A percentile compares a stretch with the other conserved stretches of the same genome.
These are phyloP conservation scores for Mariannaea elegans DNA, from an alignment of 2,329 filamentous ascomycete species.

Conservation along the genomic window DNA sequence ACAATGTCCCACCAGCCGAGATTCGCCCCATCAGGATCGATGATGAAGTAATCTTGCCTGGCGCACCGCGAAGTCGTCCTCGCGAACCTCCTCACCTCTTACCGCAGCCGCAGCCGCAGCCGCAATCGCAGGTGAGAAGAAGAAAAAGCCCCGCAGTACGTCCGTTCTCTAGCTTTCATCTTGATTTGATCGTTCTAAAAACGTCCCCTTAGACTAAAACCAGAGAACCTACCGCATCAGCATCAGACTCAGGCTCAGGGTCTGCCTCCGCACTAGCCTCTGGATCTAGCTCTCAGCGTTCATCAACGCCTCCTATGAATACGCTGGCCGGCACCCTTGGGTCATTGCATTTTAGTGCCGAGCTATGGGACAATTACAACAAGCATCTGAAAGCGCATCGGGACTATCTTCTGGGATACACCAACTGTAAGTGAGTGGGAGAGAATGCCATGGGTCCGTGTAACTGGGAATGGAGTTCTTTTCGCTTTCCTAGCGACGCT, in stretches of 20 bases:
- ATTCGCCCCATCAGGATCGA: background rate
- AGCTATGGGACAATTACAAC: background rate
- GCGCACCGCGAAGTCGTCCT: background rate
- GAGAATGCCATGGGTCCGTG: background rate
- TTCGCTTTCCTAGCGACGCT: background rate
- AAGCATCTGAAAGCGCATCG: background rate
- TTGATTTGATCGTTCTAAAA: too few species aligned
- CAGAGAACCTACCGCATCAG: too few species aligned
- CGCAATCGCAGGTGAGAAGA: too few species aligned
- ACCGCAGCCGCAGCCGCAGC: background rate
- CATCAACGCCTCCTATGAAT: background rate
- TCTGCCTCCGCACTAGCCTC: background rate
- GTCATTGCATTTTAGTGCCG: background rate
- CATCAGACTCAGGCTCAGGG: background rate
- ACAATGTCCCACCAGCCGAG: slow-evolving; percentile 5
- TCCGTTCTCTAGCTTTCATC: too few species aligned
- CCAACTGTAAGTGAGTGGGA: background rate
- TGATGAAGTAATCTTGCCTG: background rate
- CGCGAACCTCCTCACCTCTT: background rate
- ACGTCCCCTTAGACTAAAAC: too few species aligned
- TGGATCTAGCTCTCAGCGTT: background rate
- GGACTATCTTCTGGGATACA: background rate
- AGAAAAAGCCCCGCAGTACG: too few species aligned
- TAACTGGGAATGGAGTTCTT: too few species aligned
- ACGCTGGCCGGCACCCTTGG: background rate